Evolutionary conservation across 2,329 filamentous ascomycete species (phyloP).

Genomic region (Trichoderma atroviride): DNA sequence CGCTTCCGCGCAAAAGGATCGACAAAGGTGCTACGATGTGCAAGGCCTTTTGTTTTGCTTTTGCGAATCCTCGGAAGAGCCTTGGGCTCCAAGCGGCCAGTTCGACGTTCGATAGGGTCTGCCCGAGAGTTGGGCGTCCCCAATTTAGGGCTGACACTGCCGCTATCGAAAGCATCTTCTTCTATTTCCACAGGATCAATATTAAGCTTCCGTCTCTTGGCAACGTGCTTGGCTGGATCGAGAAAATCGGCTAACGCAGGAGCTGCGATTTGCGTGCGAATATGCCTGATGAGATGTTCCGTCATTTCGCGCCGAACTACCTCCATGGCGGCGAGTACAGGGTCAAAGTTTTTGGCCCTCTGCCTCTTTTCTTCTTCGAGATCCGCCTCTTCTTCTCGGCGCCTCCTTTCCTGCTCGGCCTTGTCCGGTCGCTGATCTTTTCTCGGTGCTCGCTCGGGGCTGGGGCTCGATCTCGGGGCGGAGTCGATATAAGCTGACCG

Average conservation of each 20-base stretch:
- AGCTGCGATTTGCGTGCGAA: slow-evolving; percentile 83
- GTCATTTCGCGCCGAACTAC: slow-evolving; percentile 78
- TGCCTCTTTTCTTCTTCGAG: slow-evolving; percentile 88
- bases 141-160: slow-evolving; percentile 62
- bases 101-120: slow-evolving; percentile 64
- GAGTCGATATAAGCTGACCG: slow-evolving; percentile 32
- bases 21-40: slow-evolving; percentile 65
- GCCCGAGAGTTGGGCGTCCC: slow-evolving; percentile 68
- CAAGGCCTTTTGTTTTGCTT: slow-evolving; percentile 55
- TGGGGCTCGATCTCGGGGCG: slow-evolving; percentile 41
- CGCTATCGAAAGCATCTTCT: slow-evolving; percentile 60
- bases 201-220: slow-evolving; percentile 79
- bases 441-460: slow-evolving; percentile 37
- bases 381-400: slow-evolving; percentile 77
- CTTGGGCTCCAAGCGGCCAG: slow-evolving; percentile 58
- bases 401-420: slow-evolving; percentile 66
- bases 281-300: slow-evolving; percentile 84
- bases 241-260: slow-evolving; percentile 80
- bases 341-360: slow-evolving; percentile 84
- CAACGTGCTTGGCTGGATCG: slow-evolving; percentile 76
- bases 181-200: slow-evolving; percentile 69
- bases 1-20: slow-evolving; percentile 68
- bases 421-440: slow-evolving; percentile 50
- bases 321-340: slow-evolving; percentile 81
- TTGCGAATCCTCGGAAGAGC: slow-evolving; percentile 77